These are phyloP conservation scores for Cladosporium velox DNA, from an alignment of 2,329 filamentous ascomycete genomes.

Conservation along the genomic window DNA sequence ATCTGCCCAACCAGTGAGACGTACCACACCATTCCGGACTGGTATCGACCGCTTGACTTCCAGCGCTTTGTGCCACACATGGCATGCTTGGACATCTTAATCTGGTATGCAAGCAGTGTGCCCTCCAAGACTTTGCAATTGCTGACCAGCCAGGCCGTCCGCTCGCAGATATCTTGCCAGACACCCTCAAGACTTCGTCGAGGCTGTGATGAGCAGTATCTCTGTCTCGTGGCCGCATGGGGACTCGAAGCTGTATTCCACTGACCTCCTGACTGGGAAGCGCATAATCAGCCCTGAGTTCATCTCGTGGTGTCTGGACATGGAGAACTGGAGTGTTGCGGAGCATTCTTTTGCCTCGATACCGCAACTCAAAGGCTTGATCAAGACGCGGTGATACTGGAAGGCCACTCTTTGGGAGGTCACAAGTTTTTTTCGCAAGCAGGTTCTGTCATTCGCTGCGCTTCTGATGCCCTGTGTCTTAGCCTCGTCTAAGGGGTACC, in stretches of 20 bases:
- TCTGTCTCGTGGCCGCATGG: constrained; percentile 3
- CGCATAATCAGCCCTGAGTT: background rate
- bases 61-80: background rate
- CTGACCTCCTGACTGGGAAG: background rate
- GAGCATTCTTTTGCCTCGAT: background rate
- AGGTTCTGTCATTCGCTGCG: background rate
- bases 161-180: background rate
- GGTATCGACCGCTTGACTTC: background rate
- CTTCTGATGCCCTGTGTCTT: background rate
- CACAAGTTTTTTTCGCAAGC: background rate
- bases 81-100: background rate
- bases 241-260: background rate
- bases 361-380: background rate
- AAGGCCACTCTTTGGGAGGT: background rate
- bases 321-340: background rate
- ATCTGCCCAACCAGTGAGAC: background rate
- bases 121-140: no score
- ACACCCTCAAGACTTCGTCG: constrained; percentile 3
- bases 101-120: background rate
- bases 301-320: background rate
- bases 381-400: background rate
- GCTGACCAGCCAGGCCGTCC: background rate
- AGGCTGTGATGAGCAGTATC: background rate
- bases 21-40: background rate
- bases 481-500: background rate